Evolutionary conservation across 1,284 basidiomycete genomes (phyloP), one percentile per base, ranked within the genome.

Genomic region (Trichosporon sp.): DNA sequence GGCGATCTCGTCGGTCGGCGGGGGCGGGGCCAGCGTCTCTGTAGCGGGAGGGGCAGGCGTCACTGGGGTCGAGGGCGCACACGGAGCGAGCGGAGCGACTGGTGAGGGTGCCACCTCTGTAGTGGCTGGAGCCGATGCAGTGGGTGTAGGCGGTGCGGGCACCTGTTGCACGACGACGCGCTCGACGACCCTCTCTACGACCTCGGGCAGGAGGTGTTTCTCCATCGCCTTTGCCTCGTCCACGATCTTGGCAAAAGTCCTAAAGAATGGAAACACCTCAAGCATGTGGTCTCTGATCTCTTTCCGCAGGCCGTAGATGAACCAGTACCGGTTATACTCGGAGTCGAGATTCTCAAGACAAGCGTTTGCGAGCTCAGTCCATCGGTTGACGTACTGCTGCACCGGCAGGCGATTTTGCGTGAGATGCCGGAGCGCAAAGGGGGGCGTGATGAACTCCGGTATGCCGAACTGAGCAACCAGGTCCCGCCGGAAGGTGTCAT

Each of bases 241-340:
- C 31, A 63, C 59, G 59, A 63, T 21, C 59, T 35, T 63, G 32
- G 59, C 59, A 21, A 63, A 63, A 7, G 59, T 63, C 4, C 59
- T 32, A 16, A 35, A 35, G 59, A 63, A 63, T 11, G 59, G 59
- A 32, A 63, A 63, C 32, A 63, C 59, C 8, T n/a, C 16, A 14
- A 63, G 59, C 59, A 63, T 63, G 32, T 63, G 59, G 8, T 63
- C 59, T 2, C 59, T 14, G 32, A 63, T 63, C 16, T 63, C 31
- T 14, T 16, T 32, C 14, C 31, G 11, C 14, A 63, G 59, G 1
- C 59, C 59, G 32, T 63, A 35, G 59, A 63, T 63, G 59, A 63
- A 63, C 59, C 59, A 63, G 59, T 35, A 35, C 11, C 59, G 32
- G 16, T 63, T 63, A 16, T 63, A 63, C 59, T 63, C 59, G 19